Base-by-base conservation (phyloP, 768 basidiomycete genomes). In the Suillus brevipes region DNA sequence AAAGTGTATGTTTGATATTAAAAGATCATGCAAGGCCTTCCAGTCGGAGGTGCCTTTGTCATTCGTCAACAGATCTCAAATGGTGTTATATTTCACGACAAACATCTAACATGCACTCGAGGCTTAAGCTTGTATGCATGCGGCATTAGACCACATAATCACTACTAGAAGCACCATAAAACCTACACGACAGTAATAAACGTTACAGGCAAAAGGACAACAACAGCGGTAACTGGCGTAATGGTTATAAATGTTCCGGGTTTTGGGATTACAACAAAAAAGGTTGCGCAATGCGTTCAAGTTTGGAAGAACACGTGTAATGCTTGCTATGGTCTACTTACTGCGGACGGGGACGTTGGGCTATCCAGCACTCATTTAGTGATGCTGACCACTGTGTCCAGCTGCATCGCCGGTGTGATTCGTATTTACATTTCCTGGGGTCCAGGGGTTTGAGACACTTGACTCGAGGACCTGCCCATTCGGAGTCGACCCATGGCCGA, bases 401-500 rank as follows among this genome's bases (percentile, higher is more conserved):
- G 65, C 69, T 50, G 63, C 13, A 25, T 62, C 58, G 28, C 67
- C 68, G 49, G 66, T 70, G 61, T 72, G n/a, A n/a, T n/a, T n/a
- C n/a, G 45, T 75, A 37, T 74, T 72, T 45, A 56, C 55, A 59
- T 62, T 56, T 59, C 62, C 63, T 12, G 47, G 60, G 49, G 43
- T 38, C 63, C 64, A 65, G 23, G 37, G 23, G 45, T 45, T 64
- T 23, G 31, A 14, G 23, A 38, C 36, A n/a, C 53, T 56, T 18
- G 58, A 28, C 40, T 59, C 58, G 1, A 40, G 40, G 34, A 40
- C 49, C 47, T 65, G 47, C 45, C 53, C 52, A 59, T 69, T 75
- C 31, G 75, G 70, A 42, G 74, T 55, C 10, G 78, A 74, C 45
- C 75, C 73, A 36, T 88, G 82, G n/a, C 89, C 88, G 64, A 91